Evolutionary conservation across 2,329 filamentous ascomycete species (phyloP).

Genomic region (Arthroderma sp.): DNA sequence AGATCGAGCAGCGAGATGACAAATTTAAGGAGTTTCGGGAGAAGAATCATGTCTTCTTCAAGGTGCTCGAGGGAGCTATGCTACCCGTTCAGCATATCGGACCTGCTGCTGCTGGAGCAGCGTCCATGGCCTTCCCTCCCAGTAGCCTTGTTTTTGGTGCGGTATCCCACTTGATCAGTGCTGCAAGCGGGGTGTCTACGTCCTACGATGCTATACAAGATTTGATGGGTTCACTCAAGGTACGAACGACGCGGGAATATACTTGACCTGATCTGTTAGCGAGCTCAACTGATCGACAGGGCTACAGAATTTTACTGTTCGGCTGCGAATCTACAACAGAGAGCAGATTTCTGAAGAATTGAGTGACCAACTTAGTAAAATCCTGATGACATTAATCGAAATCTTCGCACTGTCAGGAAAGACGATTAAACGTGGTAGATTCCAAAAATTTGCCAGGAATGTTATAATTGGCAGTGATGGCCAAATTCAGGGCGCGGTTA

Average conservation of each 20-base stretch:
- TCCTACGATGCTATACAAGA: constrained; percentile 35
- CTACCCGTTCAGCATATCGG: constrained; percentile 30
- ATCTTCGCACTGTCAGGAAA: constrained; percentile 32
- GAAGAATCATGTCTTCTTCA: constrained; percentile 23
- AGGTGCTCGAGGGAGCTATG: constrained; percentile 15
- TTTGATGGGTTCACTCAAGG: constrained; percentile 28
- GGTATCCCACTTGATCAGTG: constrained; percentile 22
- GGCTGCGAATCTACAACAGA: constrained; percentile 30
- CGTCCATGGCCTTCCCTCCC: constrained; percentile 29
- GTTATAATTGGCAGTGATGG: constrained; percentile 29
- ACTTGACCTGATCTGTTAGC: no score
- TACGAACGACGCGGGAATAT: constrained; percentile 1
- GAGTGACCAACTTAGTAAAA: constrained; percentile 28
- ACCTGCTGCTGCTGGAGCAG: constrained; percentile 25
- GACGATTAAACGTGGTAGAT: constrained; percentile 29
- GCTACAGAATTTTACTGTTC: constrained; percentile 30
- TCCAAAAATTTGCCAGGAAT: constrained; percentile 30
- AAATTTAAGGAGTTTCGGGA: constrained; percentile 27
- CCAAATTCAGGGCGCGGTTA: constrained; percentile 28
- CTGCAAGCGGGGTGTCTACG: constrained; percentile 33
- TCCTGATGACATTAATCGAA: constrained; percentile 34
- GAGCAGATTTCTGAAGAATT: constrained; percentile 27
- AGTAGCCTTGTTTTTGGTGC: constrained; percentile 32
- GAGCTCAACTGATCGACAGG: no score
- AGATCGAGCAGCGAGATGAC: constrained; percentile 25